Conservation (phyloP, 768 basidiomycete genomes). For the Rhizopogon salebrosus region DNA sequence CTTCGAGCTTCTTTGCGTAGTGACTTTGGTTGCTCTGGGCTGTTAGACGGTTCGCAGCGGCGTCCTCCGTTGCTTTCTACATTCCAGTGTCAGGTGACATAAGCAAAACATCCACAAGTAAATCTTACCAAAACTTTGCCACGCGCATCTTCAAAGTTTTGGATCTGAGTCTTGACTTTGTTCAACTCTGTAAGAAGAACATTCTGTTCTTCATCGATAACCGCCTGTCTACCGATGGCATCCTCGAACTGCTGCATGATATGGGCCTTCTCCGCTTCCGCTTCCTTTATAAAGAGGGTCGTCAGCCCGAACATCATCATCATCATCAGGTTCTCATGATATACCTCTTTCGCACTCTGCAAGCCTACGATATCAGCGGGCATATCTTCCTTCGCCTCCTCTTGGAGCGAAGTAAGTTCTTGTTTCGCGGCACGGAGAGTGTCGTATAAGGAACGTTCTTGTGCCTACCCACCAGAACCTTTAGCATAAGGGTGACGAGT, state of each 20-base stretch:
- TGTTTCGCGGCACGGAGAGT: conserved; percentile 29
- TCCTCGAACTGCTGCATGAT: conserved; percentile 46
- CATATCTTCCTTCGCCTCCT: conserved; percentile 65
- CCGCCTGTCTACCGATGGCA: conserved; percentile 38
- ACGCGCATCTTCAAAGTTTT: conserved; percentile 44
- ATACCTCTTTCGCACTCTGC: conserved; percentile 48
- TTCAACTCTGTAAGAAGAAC: conserved; percentile 39
- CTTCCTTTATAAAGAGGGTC: conserved; percentile 37
- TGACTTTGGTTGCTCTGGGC: conserved; percentile 44
- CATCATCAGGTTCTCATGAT: conserved; percentile 10
- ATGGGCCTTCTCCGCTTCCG: conserved; percentile 45
- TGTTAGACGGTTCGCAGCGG: conserved; percentile 42
- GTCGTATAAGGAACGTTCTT: conserved; percentile 18
- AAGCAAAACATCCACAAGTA: not conserved
- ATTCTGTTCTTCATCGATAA: conserved; percentile 41
- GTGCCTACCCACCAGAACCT: conserved; percentile 7
- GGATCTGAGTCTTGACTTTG: conserved; percentile 42
- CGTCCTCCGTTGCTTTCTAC: conserved; percentile 47
- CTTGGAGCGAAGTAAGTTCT: conserved; percentile 38
- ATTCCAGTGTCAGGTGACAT: not conserved
- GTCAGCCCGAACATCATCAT: conserved; percentile 3
- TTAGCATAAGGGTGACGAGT: not conserved
- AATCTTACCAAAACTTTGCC: conserved; percentile 39
- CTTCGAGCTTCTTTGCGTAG: conserved; percentile 48
- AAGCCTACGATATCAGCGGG: conserved; percentile 58